Base-by-base conservation (phyloP, 164 flowering plant species). In the Saururus chinensis region DNA sequence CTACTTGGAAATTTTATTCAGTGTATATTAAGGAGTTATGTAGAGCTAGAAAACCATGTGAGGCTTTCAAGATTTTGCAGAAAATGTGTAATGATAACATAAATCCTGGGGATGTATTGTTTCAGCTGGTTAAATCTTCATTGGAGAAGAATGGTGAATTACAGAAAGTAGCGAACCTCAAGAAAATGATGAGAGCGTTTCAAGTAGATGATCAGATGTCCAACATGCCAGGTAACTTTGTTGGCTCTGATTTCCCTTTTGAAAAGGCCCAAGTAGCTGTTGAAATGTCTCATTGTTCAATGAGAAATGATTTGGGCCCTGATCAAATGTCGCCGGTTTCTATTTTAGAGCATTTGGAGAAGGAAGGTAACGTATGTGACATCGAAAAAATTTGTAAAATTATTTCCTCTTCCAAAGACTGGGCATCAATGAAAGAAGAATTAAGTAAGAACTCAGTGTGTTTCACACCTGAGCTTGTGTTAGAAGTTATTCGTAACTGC, bases 11-110 rank as follows among this genome's bases (percentile, higher is more conserved):
- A 68, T 75, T 73, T 26, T 89, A 77, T 60, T 68, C 73, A 7
- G 65, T 80, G 41, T 82, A 82, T 69, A 71, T 92, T 12, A 84
- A 76, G 80, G 96, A 83, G 80, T 88, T 92, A 21, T 81, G 86
- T 68, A 87, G 73, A 66, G 65, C 67, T 69, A 79, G 80, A 56
- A 74, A 64, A 73, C 73, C 82, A 6, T 79, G 81, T 57, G 92
- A 85, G 37, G 69, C 86, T 53, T 23, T 85, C 61, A 76, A 68
- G 76, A 74, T 85, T 62, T 64, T 92, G 64, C 59, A 77, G 48
- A 75, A 81, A 53, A 87, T 88, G 96, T 64, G 60, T 68, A 71
- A 65, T 53, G 75, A 77, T 19, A 76, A 80, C 66, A 55, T 83
- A 20, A 60, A 45, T 53, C 80, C 78, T 52, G 70, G 70, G 21